A percentile compares a stretch with the other conserved stretches of the same genome.
phyloP scores from a whole-genome alignment of 352 stramenopile genomes.

The Peronospora tabacina region DNA sequence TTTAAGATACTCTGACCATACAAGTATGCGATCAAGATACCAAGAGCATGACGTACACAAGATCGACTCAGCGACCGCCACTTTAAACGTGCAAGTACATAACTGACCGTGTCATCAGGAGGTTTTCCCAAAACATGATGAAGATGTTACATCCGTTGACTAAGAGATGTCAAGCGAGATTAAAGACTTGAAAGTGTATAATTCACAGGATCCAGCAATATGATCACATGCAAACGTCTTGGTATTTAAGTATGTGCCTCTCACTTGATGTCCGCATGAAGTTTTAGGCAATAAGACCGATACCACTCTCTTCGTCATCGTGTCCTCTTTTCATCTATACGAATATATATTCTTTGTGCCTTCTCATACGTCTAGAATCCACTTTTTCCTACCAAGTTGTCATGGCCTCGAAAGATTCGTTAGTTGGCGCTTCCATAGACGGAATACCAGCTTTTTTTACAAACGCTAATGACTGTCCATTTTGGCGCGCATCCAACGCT shows the following conservation, averaged over 20 bases:
- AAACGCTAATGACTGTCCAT: constrained; percentile 56
- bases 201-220: too few relatives aligned
- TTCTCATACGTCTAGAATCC: background rate
- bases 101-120: too few relatives aligned
- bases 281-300: background rate
- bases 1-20: too few relatives aligned
- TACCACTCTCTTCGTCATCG: background rate
- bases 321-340: constrained; percentile 15
- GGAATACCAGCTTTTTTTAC: constrained; percentile 70
- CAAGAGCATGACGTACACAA: too few relatives aligned
- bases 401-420: constrained; percentile 40
- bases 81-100: too few relatives aligned
- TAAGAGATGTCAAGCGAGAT: too few relatives aligned
- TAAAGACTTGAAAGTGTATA: too few relatives aligned
- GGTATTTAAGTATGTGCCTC: constrained; percentile 14
- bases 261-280: background rate
- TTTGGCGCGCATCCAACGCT: too few relatives aligned
- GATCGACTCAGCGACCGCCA: too few relatives aligned
- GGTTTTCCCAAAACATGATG: too few relatives aligned
- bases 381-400: constrained; percentile 1
- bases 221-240: constrained; percentile 10
- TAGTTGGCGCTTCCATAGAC: constrained; percentile 39
- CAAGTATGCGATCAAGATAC: too few relatives aligned
- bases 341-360: constrained; percentile 1
- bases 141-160: too few relatives aligned